phyloP scores from a whole-genome alignment of 306 rosid genomes.

The Casuarina cunninghamiana region DNA sequence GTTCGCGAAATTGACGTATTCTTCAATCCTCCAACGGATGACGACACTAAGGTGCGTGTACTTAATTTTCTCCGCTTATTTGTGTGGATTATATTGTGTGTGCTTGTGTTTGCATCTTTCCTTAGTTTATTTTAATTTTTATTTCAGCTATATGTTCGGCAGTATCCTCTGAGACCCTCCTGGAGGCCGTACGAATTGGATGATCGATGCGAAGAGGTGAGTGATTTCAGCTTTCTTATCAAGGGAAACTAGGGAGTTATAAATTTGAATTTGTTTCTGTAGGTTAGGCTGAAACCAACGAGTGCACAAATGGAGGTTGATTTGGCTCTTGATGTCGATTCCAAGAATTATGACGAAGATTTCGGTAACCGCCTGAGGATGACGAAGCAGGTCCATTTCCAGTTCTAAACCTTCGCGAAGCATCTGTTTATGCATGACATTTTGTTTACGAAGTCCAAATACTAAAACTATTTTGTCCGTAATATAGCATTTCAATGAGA shows the following conservation, averaged over 20 bases:
- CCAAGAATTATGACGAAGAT: slow-evolving; percentile 57
- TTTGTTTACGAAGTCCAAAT: neutral
- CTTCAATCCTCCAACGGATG: slow-evolving; percentile 54
- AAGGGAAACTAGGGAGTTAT: neutral
- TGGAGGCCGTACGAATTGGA: slow-evolving; percentile 91
- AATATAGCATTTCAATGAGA: neutral
- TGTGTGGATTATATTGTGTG: neutral
- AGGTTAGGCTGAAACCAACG: slow-evolving; percentile 69
- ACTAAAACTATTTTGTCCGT: neutral
- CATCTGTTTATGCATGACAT: neutral
- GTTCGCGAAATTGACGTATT: slow-evolving; percentile 88
- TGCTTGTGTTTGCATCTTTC: neutral
- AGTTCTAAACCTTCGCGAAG: neutral
- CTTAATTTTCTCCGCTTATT: neutral
- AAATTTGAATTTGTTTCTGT: slow-evolving; percentile 15
- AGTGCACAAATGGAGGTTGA: slow-evolving; percentile 69
- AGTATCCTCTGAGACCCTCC: slow-evolving; percentile 81
- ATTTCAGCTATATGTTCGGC: slow-evolving; percentile 64
- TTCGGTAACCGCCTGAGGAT: slow-evolving; percentile 34
- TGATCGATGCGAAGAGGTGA: slow-evolving; percentile 75
- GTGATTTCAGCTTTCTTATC: neutral
- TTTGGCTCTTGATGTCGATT: slow-evolving; percentile 56
- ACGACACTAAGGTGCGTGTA: slow-evolving; percentile 47
- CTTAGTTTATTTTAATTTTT: neutral
- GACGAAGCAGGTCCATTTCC: slow-evolving; percentile 63